Percentiles rank a stretch among this genome's conserved stretches.
These are phyloP conservation scores for Penstemon barbatus DNA, from an alignment of 257 asterid genomes.

Conservation along the genomic window DNA sequence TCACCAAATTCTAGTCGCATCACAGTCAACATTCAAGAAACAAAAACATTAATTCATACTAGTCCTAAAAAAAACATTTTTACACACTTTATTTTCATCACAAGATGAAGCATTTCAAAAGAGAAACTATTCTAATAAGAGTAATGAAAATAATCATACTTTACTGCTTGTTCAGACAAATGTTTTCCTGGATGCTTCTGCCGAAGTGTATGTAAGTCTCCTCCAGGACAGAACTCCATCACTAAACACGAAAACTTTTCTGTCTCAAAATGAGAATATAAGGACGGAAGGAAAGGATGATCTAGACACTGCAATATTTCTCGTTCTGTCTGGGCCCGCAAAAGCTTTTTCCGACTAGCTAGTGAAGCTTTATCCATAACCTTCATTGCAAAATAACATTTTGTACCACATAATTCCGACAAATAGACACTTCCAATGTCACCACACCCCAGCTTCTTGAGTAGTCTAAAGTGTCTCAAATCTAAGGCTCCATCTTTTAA, in stretches of 20 bases:
- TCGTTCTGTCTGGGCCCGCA: slow-evolving; percentile 65
- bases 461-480: slow-evolving; percentile 51
- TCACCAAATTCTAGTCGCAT: too few relatives aligned
- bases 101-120: too few relatives aligned
- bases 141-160: slow-evolving; percentile 28
- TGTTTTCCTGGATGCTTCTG: slow-evolving; percentile 59
- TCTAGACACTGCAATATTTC: slow-evolving; percentile 62
- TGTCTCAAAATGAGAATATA: slow-evolving; percentile 61
- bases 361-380: slow-evolving; percentile 63
- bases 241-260: slow-evolving; percentile 63
- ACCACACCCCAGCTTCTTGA: slow-evolving; percentile 59
- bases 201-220: slow-evolving; percentile 65
- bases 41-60: too few relatives aligned
- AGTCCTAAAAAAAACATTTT: too few relatives aligned
- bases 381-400: slow-evolving; percentile 65
- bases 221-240: slow-evolving; percentile 72
- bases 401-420: slow-evolving; percentile 58
- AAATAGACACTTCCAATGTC: slow-evolving; percentile 64
- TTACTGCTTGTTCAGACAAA: slow-evolving; percentile 65
- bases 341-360: slow-evolving; percentile 59
- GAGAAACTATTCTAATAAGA: too few relatives aligned
- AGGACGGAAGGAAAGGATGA: slow-evolving; percentile 68
- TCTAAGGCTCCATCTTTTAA: slow-evolving; percentile 41
- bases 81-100: too few relatives aligned
- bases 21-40: too few relatives aligned